Evolutionary conservation across 129 eudicot species (phyloP), one percentile per base, ranked within the genome.

Genomic region (Flaveria bidentis): DNA sequence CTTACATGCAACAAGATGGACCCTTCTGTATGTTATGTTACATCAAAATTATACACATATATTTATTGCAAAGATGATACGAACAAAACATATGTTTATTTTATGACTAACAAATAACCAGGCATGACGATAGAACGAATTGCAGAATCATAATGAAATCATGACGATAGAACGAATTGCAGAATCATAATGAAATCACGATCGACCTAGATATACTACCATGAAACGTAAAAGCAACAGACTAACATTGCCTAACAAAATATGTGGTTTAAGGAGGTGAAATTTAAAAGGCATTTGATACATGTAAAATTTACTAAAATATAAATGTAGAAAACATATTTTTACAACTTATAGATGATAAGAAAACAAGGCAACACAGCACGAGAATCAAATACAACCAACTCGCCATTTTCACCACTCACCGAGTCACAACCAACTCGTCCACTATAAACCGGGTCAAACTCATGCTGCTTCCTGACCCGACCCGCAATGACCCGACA

Each of bases 401-500:
- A 79, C 91, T 93, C 96, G 64, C 95, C 94, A 46, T 80, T 85
- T 42, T 85, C 98, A 17, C 98, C 96, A 61, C 88, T 83, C 76
- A 84, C 92, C 2, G 98, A 93, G 84, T 93, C 98, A 81, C 67
- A 93, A 66, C 90, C 98, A 15, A 83, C 85, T 60, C 89, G 79
- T 18, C 80, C 85, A 23, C 82, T 76, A 53, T 85, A 39, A 65
- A 52, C 71, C 83, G 91, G 75, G 7, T 83, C 87, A 47, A 75
- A 63, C 18, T 71, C 80, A 63, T 76, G 36, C 76, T 81, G 76
- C 51, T 88, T 88, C 4, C 83, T 10, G 4, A 93, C 93, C 76
- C 98, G 92, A 82, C 98, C 98, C 86, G 98, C 91, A 56, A 93
- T 84, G 44, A 93, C 98, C 82, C 98, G 87, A 45, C 97, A 93